A percentile compares a stretch with the other conserved stretches of the same genome.
These are phyloP conservation scores for Teratosphaeria pseudoeucalypti DNA, from an alignment of 2,329 filamentous ascomycete species.

Conservation along the genomic window DNA sequence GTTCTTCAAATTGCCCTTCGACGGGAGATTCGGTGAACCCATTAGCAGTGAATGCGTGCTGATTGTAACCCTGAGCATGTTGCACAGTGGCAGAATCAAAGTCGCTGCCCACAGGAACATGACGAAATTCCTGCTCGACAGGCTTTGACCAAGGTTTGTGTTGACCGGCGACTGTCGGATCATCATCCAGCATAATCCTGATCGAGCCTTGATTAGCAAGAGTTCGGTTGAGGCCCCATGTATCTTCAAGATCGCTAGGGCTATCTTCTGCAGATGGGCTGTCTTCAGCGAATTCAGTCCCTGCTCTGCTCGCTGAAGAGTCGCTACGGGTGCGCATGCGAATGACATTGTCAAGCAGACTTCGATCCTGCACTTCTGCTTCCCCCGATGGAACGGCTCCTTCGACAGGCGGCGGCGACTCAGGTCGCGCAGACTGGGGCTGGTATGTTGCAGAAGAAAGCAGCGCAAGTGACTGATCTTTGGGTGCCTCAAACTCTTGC, in stretches of 20 bases:
- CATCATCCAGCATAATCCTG: constrained; percentile 26
- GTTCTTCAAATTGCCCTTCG: constrained; percentile 6
- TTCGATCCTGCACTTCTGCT: constrained; percentile 15
- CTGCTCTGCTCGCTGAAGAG: constrained; percentile 19
- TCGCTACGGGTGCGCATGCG: constrained; percentile 22
- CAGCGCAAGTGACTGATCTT: constrained; percentile 5
- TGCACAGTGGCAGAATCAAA: constrained; percentile 1
- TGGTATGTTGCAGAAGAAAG: constrained; percentile 19
- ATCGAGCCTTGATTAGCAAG: constrained; percentile 23
- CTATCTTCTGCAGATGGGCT: constrained; percentile 16
- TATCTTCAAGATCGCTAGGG: constrained; percentile 15
- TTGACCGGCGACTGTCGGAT: constrained; percentile 9
- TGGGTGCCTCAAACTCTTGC: neutral
- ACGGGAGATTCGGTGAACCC: constrained; percentile 15
- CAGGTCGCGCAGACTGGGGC: constrained; percentile 4
- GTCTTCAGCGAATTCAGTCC: constrained; percentile 24
- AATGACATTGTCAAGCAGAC: constrained; percentile 23
- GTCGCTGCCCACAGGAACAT: neutral
- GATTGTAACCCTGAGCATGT: constrained; percentile 13
- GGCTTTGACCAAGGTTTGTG: constrained; percentile 14
- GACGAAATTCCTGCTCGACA: constrained; percentile 8
- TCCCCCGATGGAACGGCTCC: constrained; percentile 4
- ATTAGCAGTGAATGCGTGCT: constrained; percentile 13
- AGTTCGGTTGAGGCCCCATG: constrained; percentile 16
- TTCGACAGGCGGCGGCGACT: constrained; percentile 6